Conservation (phyloP, 768 basidiomycete species). For the Gymnopilus junonius region DNA sequence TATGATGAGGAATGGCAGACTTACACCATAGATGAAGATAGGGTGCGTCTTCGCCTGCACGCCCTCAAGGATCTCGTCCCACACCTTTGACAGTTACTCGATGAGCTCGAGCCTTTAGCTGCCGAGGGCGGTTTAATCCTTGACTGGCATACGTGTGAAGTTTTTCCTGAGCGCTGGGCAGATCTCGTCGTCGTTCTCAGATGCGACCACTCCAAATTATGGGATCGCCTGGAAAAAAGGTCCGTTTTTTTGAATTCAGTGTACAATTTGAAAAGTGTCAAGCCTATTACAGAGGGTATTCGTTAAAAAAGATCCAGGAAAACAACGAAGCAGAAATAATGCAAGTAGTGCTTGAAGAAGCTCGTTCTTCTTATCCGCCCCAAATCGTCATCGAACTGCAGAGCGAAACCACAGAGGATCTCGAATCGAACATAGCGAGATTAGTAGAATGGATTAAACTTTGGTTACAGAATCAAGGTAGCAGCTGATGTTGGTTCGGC, state of each 20-base stretch:
- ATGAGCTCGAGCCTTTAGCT: constrained; percentile 80
- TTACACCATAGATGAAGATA: constrained; percentile 95
- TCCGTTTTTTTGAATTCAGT: constrained; percentile 35
- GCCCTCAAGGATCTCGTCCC: neutral
- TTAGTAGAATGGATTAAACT: constrained; percentile 86
- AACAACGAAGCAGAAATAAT: constrained; percentile 99
- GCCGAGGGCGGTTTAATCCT: constrained; percentile 80
- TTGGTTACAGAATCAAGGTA: constrained; percentile 59
- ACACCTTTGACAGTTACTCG: constrained; percentile 64
- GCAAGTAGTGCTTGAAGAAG: constrained; percentile 89
- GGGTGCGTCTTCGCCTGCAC: constrained; percentile 53
- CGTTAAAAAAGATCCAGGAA: constrained; percentile 94
- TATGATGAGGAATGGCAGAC: constrained; percentile 96
- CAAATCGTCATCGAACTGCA: constrained; percentile 86
- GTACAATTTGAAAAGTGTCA: constrained; percentile 1
- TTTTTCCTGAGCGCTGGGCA: constrained; percentile 95
- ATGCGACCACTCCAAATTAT: constrained; percentile 85
- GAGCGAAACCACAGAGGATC: constrained; percentile 77
- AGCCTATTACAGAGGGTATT: constrained; percentile 64
- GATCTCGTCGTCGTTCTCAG: constrained; percentile 93
- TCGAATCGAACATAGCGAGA: constrained; percentile 86
- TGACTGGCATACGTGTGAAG: constrained; percentile 94
- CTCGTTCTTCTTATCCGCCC: constrained; percentile 80
- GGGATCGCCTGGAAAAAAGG: constrained; percentile 93
- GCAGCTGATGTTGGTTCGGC: neutral